Conservation (phyloP, 73 alveolate genomes). For the Durusdinium trenchii region DNA sequence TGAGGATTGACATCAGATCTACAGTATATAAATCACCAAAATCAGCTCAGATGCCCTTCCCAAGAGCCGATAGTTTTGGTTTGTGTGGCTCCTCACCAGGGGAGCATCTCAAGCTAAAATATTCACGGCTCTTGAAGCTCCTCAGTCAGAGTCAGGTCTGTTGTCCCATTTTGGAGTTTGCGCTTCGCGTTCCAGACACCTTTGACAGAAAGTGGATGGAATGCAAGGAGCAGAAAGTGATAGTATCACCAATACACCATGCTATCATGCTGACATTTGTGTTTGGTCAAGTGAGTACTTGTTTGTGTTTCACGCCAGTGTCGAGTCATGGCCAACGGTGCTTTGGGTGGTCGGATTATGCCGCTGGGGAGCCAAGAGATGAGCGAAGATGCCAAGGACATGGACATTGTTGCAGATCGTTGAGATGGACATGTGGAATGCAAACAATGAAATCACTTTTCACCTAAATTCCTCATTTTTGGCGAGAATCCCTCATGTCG, state of each 20-base stretch:
- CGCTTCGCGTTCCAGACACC: background rate
- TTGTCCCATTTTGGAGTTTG: background rate
- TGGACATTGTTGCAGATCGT: background rate
- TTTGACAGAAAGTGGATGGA: background rate
- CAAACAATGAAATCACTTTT: background rate
- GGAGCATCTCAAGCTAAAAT: no score
- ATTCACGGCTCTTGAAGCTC: no score
- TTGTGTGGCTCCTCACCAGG: no score
- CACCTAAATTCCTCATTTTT: background rate
- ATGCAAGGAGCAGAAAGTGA: no score
- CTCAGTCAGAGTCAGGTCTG: no score
- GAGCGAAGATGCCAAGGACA: background rate
- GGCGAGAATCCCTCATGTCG: background rate
- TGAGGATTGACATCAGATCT: no score
- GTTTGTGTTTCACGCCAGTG: slow-evolving; percentile 27
- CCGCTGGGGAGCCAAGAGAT: slow-evolving; percentile 42
- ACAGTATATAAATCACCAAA: no score
- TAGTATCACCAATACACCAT: no score
- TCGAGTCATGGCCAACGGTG: slow-evolving; percentile 40
- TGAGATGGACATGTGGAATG: background rate
- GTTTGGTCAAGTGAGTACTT: background rate
- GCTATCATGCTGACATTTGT: background rate
- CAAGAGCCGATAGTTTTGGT: no score
- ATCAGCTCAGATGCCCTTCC: no score
- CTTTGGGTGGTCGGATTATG: slow-evolving; percentile 49